phyloP scores from a whole-genome alignment of 192 early-diverging fungal species.

The Backusella circina region DNA sequence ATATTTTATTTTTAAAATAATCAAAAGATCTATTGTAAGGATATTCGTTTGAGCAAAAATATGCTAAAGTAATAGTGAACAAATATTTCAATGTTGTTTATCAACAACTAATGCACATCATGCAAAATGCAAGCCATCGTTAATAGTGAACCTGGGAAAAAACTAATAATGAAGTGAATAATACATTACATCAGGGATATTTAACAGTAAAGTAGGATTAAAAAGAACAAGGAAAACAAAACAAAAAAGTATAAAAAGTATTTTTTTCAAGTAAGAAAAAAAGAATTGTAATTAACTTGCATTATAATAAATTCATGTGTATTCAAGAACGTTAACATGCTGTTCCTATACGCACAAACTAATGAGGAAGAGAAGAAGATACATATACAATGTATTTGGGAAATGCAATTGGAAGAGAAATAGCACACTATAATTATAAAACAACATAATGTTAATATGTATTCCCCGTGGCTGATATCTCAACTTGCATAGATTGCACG shows the following conservation, averaged over 20 bases:
- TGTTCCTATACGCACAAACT: not conserved
- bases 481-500: not conserved
- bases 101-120: not conserved
- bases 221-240: not conserved
- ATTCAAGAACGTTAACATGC: not conserved
- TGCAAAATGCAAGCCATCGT: not conserved
- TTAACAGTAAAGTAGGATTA: not conserved
- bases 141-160: not conserved
- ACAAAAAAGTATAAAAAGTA: not conserved
- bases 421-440: not conserved
- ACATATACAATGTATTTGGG: not conserved
- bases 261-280: not conserved
- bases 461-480: conserved; percentile 1
- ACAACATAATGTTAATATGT: not conserved
- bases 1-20: not conserved
- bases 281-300: not conserved
- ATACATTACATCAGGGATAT: not conserved
- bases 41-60: not conserved
- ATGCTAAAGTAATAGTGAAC: not conserved
- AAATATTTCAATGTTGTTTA: not conserved
- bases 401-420: not conserved
- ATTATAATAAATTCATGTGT: not conserved
- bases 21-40: not conserved
- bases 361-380: not conserved
- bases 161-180: not conserved